Base-by-base conservation (phyloP, 2,329 filamentous ascomycete genomes). In the Aspergillus novofumigatus region DNA sequence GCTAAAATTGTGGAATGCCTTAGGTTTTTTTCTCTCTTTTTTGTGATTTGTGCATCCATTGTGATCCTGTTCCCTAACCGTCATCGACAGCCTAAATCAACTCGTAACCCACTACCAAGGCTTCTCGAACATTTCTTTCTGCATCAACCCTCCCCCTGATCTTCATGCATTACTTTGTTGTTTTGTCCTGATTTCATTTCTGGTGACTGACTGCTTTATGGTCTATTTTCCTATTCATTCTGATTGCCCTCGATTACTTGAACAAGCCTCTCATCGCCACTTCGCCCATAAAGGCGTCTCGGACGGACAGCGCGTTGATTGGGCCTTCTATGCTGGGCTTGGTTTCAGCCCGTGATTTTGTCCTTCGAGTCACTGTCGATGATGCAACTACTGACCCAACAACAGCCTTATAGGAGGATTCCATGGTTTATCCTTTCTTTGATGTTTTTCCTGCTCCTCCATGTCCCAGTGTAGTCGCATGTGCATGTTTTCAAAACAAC, bases 1-100 rank as follows among this genome's bases (percentile, higher is more conserved):
- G 56, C 63, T 62, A 65, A 66, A 62, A 64, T 56, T 65, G 57
- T 54, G 42, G n/a, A 44, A 44, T 44, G n/a, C 21, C 21, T 44
- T 44, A 20, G n/a, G 41, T 23, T 53, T 54, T 58, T 26, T 7
- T 25, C 2, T 28, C 28, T 26, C 25, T 5, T 42, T 49, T 52
- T 51, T 35, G 11, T 41, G 23, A 44, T 38, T 38, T 38, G 32
- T 38, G 32, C 32, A 38, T 38, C 14, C 32, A 38, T 17, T 17
- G 5, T 38, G 32, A 38, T 38, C 32, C 32, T 17, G 5, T 38
- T 38, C 32, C 32, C 32, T 17, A 6, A 7, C 14, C 32, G 5
- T 38, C 32, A 38, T 35, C 32, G 32, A 35, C 5, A 6, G 32
- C 11, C 32, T 35, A 35, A 35, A 35, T 4, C 11, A 32, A 14